Evolutionary conservation across 2,329 filamentous ascomycete genomes (phyloP), one percentile per base, ranked within the genome.

Genomic region (Chlorencoelia australis): DNA sequence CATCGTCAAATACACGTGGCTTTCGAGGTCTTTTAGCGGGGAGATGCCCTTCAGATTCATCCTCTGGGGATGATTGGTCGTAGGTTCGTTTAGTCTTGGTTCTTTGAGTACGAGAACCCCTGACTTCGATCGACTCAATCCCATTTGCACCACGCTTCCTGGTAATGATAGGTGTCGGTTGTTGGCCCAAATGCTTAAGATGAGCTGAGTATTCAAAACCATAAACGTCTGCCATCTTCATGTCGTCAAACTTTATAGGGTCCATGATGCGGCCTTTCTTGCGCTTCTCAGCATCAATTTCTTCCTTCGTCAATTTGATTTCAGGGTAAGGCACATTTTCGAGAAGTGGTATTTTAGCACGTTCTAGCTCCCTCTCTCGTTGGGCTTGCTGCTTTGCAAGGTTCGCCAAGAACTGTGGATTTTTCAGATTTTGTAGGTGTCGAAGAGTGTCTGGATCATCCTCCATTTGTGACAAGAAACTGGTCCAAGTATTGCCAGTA

Each of bases 141-240:
- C 26, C 37, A 21, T 27, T 21, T 7, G 26, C 11, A 10, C 20
- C 26, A 31, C 32, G 32, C 21, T 43, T 42, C n/a, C 38, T 41
- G 16, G 41, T 42, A 4, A 37, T 32, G 8, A 30, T 33, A 25
- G 37, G 40, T n/a, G 44, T 71, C 41, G 78, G 72, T 50, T 80
- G 76, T 22, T 63, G 62, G 14, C 73, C 73, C 40, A 77, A 63
- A 54, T 71, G 72, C 41, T 66, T 66, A 2, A 68, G 65, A 34
- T 73, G 68, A 7, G 68, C 63, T 46, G 78, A 73, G 45, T 77
- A 74, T 41, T 75, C 69, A 47, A 78, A 77, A 11, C 69, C 68
- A 48, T 78, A 79, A 2, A 67, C 64, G 42, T 69, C 64, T 6
- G 75, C 73, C 65, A 56, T 78, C 73, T 51, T 79, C 69, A 35